Conservation (phyloP, 768 basidiomycete genomes). For the Infundibulicybe gibba region DNA sequence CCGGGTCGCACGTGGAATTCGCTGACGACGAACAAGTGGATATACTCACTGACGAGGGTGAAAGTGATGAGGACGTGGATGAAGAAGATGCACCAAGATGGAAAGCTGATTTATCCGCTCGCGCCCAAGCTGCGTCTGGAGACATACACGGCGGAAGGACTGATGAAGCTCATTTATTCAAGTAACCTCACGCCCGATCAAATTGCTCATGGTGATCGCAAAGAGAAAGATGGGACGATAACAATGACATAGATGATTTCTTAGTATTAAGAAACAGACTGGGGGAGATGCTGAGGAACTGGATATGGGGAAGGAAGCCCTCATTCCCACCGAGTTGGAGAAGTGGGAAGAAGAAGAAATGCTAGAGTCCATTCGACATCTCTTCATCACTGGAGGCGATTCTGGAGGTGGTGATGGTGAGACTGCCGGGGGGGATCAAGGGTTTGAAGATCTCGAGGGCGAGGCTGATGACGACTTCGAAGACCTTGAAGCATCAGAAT, state of each 20-base stretch:
- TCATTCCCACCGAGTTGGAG: constrained; percentile 48
- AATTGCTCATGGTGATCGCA: constrained; percentile 42
- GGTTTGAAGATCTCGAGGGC: constrained; percentile 34
- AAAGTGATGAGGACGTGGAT: constrained; percentile 31
- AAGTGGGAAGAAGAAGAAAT: constrained; percentile 85
- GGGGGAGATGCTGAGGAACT: constrained; percentile 45
- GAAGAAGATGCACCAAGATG: constrained; percentile 56
- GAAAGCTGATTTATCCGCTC: constrained; percentile 62
- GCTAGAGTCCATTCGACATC: constrained; percentile 78
- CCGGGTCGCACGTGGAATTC: constrained; percentile 14
- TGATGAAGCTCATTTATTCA: constrained; percentile 86
- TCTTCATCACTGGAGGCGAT: constrained; percentile 85
- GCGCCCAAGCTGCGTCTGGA: constrained; percentile 40
- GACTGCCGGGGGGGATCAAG: constrained; percentile 35
- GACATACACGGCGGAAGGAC: constrained; percentile 48
- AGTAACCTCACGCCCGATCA: constrained; percentile 65
- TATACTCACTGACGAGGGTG: constrained; percentile 43
- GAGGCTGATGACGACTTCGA: constrained; percentile 36
- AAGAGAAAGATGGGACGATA: constrained; percentile 27
- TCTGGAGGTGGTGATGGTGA: constrained; percentile 26
- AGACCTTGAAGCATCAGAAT: constrained; percentile 19
- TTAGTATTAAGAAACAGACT: constrained; percentile 54
- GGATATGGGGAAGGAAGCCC: constrained; percentile 66
- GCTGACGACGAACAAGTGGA: constrained; percentile 45
- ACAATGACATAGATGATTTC: constrained; percentile 68